Percentiles rank a stretch among this genome's conserved stretches.
These are phyloP conservation scores for Erysimum cheiri DNA, from an alignment of 441 rosid species.

Conservation along the genomic window DNA sequence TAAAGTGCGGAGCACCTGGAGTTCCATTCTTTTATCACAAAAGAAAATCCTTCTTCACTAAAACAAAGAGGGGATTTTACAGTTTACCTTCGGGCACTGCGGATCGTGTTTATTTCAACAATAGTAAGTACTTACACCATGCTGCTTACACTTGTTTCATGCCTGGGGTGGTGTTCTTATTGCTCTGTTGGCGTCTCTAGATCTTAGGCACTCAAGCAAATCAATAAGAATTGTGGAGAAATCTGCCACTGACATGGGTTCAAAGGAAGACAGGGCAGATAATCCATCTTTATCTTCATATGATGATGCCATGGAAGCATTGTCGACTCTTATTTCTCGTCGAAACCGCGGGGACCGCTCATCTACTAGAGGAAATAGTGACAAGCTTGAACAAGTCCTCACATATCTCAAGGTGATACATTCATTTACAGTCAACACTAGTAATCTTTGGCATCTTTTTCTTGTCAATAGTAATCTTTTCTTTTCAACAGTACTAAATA, in stretches of 20 bases:
- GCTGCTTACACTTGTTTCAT: slow-evolving; percentile 12
- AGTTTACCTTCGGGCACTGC: neutral
- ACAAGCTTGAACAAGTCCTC: slow-evolving; percentile 66
- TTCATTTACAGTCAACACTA: slow-evolving; percentile 1
- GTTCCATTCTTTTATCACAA: slow-evolving; percentile 31
- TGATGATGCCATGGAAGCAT: slow-evolving; percentile 84
- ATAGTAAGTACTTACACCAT: slow-evolving; percentile 30
- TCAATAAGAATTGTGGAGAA: slow-evolving; percentile 51
- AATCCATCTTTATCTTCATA: slow-evolving; percentile 61
- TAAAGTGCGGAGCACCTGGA: slow-evolving; percentile 33
- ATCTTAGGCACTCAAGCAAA: slow-evolving; percentile 48
- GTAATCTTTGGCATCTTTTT: neutral
- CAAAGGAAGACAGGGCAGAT: slow-evolving; percentile 48
- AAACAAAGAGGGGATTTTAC: neutral
- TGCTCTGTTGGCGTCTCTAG: slow-evolving; percentile 48
- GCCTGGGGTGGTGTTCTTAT: slow-evolving; percentile 16
- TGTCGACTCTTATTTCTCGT: slow-evolving; percentile 77
- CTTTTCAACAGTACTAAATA: slow-evolving; percentile 8
- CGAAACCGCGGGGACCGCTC: slow-evolving; percentile 63
- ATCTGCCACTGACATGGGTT: slow-evolving; percentile 38
- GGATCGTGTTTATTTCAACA: slow-evolving; percentile 25
- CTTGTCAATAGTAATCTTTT: neutral
- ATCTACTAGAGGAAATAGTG: slow-evolving; percentile 48
- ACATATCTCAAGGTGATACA: slow-evolving; percentile 68
- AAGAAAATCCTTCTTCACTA: slow-evolving; percentile 2